These are phyloP conservation scores for Diaporthe ilicicola DNA, from an alignment of 2,329 filamentous ascomycete species.

Conservation along the genomic window DNA sequence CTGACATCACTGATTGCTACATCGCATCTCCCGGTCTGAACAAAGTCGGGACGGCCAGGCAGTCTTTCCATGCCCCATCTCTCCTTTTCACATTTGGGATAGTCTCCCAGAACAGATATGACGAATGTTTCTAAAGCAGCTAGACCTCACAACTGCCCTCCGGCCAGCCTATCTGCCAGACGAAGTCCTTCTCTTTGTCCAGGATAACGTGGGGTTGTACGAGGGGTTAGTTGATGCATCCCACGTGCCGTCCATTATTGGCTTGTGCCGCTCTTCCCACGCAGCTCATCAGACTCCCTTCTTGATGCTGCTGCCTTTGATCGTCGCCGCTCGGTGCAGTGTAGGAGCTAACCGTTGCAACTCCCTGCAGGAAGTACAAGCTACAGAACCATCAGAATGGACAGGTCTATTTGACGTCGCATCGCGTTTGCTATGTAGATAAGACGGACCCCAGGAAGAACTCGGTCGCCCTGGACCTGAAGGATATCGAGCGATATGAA, in stretches of 20 bases:
- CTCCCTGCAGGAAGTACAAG: slow-evolving; percentile 81
- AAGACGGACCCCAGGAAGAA: slow-evolving; percentile 84
- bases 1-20: slow-evolving; percentile 7
- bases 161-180: slow-evolving; percentile 92
- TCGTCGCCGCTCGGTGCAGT: background rate
- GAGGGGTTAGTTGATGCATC: slow-evolving; percentile 76
- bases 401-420: slow-evolving; percentile 94
- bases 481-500: slow-evolving; percentile 89
- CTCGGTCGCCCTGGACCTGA: slow-evolving; percentile 86
- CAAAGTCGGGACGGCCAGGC: slow-evolving; percentile 2
- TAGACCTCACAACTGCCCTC: slow-evolving; percentile 95
- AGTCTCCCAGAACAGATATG: slow-evolving; percentile 51
- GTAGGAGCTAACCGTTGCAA: slow-evolving; percentile 5
- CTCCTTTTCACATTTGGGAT: slow-evolving; percentile 35
- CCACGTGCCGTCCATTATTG: slow-evolving; percentile 24
- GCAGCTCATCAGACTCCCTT: slow-evolving; percentile 34
- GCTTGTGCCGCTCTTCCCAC: background rate
- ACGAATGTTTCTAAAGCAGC: slow-evolving; percentile 97
- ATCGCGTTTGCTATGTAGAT: slow-evolving; percentile 95
- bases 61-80: background rate
- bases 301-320: slow-evolving; percentile 2
- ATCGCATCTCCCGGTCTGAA: background rate
- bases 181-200: slow-evolving; percentile 94
- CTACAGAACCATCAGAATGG: slow-evolving; percentile 93
- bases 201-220: slow-evolving; percentile 96